Conservation (phyloP, 805 yeast genomes). For the Teunomyces gatunensis region DNA sequence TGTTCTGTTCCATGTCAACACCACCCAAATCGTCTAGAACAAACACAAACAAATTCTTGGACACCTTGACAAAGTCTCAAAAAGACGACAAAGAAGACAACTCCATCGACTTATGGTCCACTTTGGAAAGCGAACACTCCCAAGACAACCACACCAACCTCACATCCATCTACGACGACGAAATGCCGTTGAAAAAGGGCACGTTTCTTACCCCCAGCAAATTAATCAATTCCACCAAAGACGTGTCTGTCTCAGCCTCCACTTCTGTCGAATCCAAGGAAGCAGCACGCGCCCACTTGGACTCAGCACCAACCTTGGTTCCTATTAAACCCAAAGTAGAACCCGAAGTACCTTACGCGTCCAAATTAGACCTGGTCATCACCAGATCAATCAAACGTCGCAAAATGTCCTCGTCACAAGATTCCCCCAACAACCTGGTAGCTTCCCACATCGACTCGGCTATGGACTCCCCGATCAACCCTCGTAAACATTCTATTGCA, state of each 20-base stretch:
- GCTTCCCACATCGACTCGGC: conserved; percentile 35
- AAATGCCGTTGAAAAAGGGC: conserved; percentile 8
- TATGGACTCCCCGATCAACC: conserved; percentile 24
- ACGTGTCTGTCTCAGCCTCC: no score
- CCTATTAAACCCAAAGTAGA: conserved; percentile 9
- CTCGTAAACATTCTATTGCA: conserved; percentile 6
- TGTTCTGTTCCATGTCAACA: conserved; percentile 14
- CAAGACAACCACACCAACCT: conserved; percentile 13
- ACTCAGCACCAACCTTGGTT: conserved; percentile 10
- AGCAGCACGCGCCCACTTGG: conserved; percentile 1
- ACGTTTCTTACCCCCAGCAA: conserved; percentile 35
- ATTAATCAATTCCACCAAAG: conserved; percentile 9
- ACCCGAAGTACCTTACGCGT: background rate
- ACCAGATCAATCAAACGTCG: conserved; percentile 8
- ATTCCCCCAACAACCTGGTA: conserved; percentile 34
- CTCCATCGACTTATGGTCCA: conserved; percentile 30
- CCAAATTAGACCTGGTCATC: conserved; percentile 5
- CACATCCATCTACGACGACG: conserved; percentile 27
- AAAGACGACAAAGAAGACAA: conserved; percentile 10
- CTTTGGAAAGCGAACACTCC: conserved; percentile 20
- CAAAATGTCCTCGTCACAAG: conserved; percentile 11
- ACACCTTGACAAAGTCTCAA: conserved; percentile 8
- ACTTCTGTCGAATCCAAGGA: background rate
- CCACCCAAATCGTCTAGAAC: conserved; percentile 15
- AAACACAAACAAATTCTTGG: conserved; percentile 14